Conservation (phyloP, 148 eudicot genomes). For the Nepenthes gracilis region DNA sequence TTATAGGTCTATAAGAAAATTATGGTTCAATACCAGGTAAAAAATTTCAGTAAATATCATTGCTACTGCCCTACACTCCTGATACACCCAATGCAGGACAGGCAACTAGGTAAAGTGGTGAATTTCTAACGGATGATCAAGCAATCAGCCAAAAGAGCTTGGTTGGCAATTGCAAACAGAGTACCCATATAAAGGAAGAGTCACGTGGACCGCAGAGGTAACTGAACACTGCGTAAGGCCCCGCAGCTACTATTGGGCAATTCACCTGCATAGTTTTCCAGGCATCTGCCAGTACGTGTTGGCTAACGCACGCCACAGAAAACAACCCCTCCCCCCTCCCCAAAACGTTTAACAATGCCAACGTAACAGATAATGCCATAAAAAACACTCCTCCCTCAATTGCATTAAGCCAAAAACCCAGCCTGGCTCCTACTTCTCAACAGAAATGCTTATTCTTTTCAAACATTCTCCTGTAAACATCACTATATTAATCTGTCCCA, state of each 20-base stretch:
- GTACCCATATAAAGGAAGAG: conserved; percentile 1
- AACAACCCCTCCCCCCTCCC: not conserved
- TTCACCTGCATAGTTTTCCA: conserved; percentile 1
- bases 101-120: too few species aligned
- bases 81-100: too few species aligned
- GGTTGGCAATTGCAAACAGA: too few species aligned
- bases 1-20: too few species aligned
- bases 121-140: too few species aligned
- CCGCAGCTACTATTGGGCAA: not conserved
- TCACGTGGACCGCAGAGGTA: conserved; percentile 16
- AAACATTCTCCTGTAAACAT: too few species aligned
- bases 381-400: not conserved
- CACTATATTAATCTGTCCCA: too few species aligned
- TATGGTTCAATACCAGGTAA: too few species aligned
- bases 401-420: not conserved
- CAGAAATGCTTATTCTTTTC: not conserved
- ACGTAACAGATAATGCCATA: not conserved
- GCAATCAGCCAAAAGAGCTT: too few species aligned
- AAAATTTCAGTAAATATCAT: too few species aligned
- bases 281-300: not conserved
- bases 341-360: not conserved
- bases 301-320: not conserved
- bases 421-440: conserved; percentile 3
- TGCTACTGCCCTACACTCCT: too few species aligned
- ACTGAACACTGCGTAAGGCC: not conserved